Base-by-base conservation (phyloP, 495 filamentous ascomycete species). In the Xylaria venustula region DNA sequence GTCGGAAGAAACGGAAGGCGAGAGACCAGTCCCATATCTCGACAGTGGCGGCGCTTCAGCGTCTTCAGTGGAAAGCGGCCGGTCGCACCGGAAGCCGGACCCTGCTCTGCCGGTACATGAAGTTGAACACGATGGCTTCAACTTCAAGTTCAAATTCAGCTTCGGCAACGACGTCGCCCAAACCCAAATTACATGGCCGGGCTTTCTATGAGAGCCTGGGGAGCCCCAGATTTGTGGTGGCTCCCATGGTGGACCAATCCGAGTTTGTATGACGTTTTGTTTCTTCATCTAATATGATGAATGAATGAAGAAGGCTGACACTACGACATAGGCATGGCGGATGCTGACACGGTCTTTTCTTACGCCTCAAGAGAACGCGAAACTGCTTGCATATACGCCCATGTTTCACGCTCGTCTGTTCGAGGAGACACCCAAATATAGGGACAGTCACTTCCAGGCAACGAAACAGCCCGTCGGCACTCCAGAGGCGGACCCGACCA, bases 191-290 rank as follows among this genome's bases (percentile, higher is more conserved):
- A 1, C 83, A 87, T 62, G 94, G 94, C 6, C 81, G 95, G 19
- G 88, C 88, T 34, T 97, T 98, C 73, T 98, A 97, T 67, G 85
- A 96, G 73, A 94, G 89, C 65, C 85, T 99, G 56, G 94, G 95
- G 12, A 91, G 88, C 57, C 94, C 94, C 0, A 95, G 90, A 69
- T 87, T 89, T 63, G 84, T 98, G 41, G 82, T 99, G 26, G 94
- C 94, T 34, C 94, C 94, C 32, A 99, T 99, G 94, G 94, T 99
- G 20, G 94, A 98, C 64, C 89, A 97, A 70, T 96, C 92, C 3
- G 95, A 98, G 78, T 96, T 97, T 77, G 93, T 97, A 80, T 61
- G 88, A 79, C 30, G 5, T 36, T 28, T 56, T 57, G 63, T 50
- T 26, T 25, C 26, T 25, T 22, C 19, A 0, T 22, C 53, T 34